Evolutionary conservation across 495 filamentous ascomycete species (phyloP).

Genomic region (Xylaria bambusicola): DNA sequence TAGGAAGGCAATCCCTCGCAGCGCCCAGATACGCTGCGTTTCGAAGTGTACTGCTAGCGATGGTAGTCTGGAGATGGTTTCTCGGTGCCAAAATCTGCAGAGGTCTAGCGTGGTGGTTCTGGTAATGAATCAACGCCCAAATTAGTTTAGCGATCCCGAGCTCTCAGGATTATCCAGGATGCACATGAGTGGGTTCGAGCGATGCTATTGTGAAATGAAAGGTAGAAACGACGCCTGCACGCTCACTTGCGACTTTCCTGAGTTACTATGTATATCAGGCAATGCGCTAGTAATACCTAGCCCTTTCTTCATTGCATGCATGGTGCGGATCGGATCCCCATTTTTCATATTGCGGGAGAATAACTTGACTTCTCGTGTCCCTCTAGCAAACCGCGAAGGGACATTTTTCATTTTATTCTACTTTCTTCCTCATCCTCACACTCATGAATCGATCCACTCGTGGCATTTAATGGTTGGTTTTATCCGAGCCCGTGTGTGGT

Average conservation of each 20-base stretch:
- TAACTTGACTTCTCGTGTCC: conserved; percentile 5
- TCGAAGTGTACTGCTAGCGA: conserved; percentile 5
- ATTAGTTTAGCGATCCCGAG: neutral
- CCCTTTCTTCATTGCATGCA: conserved; percentile 16
- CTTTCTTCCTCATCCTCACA: neutral
- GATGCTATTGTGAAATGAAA: conserved; percentile 10
- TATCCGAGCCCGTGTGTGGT: conserved; percentile 5
- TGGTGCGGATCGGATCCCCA: conserved; percentile 18
- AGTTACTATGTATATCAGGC: conserved; percentile 3
- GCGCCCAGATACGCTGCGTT: neutral
- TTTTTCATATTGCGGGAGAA: conserved; percentile 22
- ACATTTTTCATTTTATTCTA: neutral
- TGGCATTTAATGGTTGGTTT: neutral
- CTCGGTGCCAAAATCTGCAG: conserved; percentile 5
- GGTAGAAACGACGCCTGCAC: conserved; percentile 3
- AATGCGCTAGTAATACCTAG: conserved; percentile 16
- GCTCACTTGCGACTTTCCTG: conserved; percentile 4
- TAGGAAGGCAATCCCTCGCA: neutral
- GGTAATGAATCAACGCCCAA: neutral
- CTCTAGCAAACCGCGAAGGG: neutral
- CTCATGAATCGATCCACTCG: neutral
- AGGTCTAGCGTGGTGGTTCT: neutral
- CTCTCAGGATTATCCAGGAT: conserved; percentile 16
- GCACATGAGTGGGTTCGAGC: conserved; percentile 15
- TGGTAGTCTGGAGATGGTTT: conserved; percentile 8